Percentiles rank a stretch among this genome's conserved stretches.
These are phyloP conservation scores for Pleoardoris graminearum DNA, from an alignment of 2,329 filamentous ascomycete genomes.

Conservation along the genomic window DNA sequence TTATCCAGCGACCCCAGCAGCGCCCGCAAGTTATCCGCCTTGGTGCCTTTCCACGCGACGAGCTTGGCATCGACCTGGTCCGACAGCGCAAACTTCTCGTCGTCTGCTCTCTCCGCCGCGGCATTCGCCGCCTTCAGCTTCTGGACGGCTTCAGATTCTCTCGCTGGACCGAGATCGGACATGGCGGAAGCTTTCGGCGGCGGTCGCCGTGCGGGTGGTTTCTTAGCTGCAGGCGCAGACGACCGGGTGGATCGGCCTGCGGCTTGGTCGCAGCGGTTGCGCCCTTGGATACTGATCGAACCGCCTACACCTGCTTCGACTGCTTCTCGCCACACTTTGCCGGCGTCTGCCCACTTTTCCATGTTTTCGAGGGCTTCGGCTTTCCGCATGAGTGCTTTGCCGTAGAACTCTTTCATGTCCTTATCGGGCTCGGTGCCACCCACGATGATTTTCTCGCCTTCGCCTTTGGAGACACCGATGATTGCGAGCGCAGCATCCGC, in stretches of 20 bases:
- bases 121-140: constrained; percentile 81
- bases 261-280: constrained; percentile 87
- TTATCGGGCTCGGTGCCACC: constrained; percentile 63
- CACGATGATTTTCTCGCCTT: constrained; percentile 77
- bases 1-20: constrained; percentile 83
- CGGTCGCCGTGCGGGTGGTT: constrained; percentile 29
- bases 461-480: constrained; percentile 78
- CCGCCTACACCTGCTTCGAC: constrained; percentile 88
- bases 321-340: constrained; percentile 75
- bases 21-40: constrained; percentile 88
- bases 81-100: constrained; percentile 87
- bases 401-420: constrained; percentile 90
- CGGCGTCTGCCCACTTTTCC: constrained; percentile 89
- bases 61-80: constrained; percentile 84
- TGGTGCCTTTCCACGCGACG: constrained; percentile 82
- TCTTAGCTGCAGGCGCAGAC: constrained; percentile 25
- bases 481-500: constrained; percentile 78
- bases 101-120: constrained; percentile 82
- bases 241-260: constrained; percentile 49
- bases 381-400: constrained; percentile 91
- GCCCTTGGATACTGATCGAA: constrained; percentile 77
- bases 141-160: constrained; percentile 74
- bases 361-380: constrained; percentile 94
- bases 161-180: constrained; percentile 50
- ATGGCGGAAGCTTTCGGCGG: constrained; percentile 47